These are phyloP conservation scores for Notholithocarpus densiflorus DNA, from an alignment of 306 rosid species.

Conservation along the genomic window DNA sequence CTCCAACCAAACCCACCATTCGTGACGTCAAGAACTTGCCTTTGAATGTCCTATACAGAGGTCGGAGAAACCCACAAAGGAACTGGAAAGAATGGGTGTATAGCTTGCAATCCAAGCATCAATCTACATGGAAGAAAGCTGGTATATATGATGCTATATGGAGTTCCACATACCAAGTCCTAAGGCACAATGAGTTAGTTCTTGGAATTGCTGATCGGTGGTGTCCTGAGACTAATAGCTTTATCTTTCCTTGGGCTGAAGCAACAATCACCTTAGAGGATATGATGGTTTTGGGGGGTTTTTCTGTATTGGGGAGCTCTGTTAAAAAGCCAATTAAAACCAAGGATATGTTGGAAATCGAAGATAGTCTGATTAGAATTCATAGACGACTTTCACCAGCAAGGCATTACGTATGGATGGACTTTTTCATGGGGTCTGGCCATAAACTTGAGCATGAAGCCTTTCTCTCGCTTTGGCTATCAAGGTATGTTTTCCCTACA, in stretches of 20 bases:
- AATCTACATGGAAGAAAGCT: conserved; percentile 35
- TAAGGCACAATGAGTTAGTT: conserved; percentile 4
- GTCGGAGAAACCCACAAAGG: conserved; percentile 10
- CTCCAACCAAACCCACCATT: not conserved
- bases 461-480: not conserved
- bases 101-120: conserved; percentile 18
- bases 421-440: not conserved
- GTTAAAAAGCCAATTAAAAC: not conserved
- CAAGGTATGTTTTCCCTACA: not conserved
- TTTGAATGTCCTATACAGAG: conserved; percentile 15
- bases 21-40: conserved; percentile 20
- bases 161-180: conserved; percentile 21
- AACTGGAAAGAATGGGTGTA: conserved; percentile 41
- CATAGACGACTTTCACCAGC: not conserved
- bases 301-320: conserved; percentile 20
- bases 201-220: conserved; percentile 39
- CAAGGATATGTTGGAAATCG: not conserved
- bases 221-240: conserved; percentile 36
- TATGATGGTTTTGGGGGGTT: conserved; percentile 34
- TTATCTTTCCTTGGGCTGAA: conserved; percentile 52
- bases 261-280: conserved; percentile 61
- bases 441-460: not conserved
- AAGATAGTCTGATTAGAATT: not conserved
- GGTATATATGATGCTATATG: conserved; percentile 47
- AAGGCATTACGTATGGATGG: not conserved